Evolutionary conservation across 2,329 filamentous ascomycete species (phyloP), one percentile per base, ranked within the genome.

Genomic region (Pseudocercospora crystallina): DNA sequence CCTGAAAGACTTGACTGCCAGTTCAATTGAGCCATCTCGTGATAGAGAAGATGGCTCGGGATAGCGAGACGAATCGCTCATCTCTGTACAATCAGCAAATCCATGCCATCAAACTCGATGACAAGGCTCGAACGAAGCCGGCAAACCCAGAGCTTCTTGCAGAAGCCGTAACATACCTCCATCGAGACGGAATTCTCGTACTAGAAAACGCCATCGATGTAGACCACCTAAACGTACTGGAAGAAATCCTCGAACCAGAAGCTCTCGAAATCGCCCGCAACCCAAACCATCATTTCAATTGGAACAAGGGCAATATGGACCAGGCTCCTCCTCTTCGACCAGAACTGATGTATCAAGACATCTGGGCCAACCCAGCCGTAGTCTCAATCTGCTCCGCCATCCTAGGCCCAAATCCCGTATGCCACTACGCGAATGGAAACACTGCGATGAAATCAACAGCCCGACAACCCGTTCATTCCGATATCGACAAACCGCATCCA

Each of bases 401-500:
- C n/a, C 70, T 84, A 1, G 81, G 81, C 0, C 79, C 80, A 0
- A 64, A 67, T 2, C 80, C 80, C 5, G 44, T 55, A 13, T 59
- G 0, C 77, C 77, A 61, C 76, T 79, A 73, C 77, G 78, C 2
- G 82, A 83, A 61, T 76, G 80, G 79, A 14, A 84, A 84, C 53
- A 72, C 77, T 1, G 78, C 80, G 1, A 74, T 84, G 75, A 2
- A 71, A 73, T 1, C 64, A 71, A 2, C 47, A 51, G 29, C 72
- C n/a, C 63, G 67, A 53, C 80, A 83, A 53, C 80, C 79, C 0
- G 78, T 81, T 0, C 82, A 85, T 65, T 76, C 78, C 0, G 82
- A 85, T 54, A 80, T 80, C 4, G 78, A 83, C 61, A 83, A 83
- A 60, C 67, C 69, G 3, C 78, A 83, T 52, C 81, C 80, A 0